These are phyloP conservation scores for Suhomyces pyralidae DNA, from an alignment of 805 yeast species.

Conservation along the genomic window DNA sequence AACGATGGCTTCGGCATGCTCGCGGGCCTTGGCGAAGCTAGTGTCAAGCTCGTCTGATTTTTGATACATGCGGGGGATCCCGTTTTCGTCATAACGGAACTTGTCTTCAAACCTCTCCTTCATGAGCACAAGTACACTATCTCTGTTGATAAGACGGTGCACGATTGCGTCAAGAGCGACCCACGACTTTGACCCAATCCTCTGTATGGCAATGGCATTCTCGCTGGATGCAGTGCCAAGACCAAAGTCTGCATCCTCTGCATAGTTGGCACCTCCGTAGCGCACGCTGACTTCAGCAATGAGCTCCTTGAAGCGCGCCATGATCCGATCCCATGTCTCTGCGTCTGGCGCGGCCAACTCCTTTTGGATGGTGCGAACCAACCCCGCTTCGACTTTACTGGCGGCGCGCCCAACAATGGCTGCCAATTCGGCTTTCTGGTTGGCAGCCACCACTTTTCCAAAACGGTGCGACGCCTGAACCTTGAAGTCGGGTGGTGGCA, in stretches of 20 bases:
- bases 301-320: slow-evolving; percentile 22
- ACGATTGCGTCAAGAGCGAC: slow-evolving; percentile 52
- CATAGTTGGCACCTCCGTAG: slow-evolving; percentile 3
- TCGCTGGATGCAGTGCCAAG: slow-evolving; percentile 53
- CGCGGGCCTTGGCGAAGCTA: slow-evolving; percentile 58
- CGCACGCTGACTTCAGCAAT: slow-evolving; percentile 8
- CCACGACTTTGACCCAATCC: slow-evolving; percentile 64
- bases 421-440: slow-evolving; percentile 34
- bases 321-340: slow-evolving; percentile 19
- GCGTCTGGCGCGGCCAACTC: slow-evolving; percentile 15
- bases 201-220: slow-evolving; percentile 39
- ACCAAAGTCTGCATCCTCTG: slow-evolving; percentile 51
- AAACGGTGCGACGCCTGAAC: slow-evolving; percentile 36
- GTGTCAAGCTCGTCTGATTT: slow-evolving; percentile 69
- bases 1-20: slow-evolving; percentile 52
- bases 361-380: slow-evolving; percentile 35
- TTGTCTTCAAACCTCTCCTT: slow-evolving; percentile 78
- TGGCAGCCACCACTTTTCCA: slow-evolving; percentile 35
- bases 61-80: slow-evolving; percentile 79
- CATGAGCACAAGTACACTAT: slow-evolving; percentile 59
- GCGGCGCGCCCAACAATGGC: slow-evolving; percentile 33
- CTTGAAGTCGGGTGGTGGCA: slow-evolving; percentile 7
- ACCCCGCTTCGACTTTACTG: slow-evolving; percentile 44
- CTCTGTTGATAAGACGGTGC: slow-evolving; percentile 63
- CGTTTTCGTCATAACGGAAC: slow-evolving; percentile 80